Base-by-base conservation (phyloP, 2,329 filamentous ascomycete genomes). In the Byssoonygena ceratinophila region DNA sequence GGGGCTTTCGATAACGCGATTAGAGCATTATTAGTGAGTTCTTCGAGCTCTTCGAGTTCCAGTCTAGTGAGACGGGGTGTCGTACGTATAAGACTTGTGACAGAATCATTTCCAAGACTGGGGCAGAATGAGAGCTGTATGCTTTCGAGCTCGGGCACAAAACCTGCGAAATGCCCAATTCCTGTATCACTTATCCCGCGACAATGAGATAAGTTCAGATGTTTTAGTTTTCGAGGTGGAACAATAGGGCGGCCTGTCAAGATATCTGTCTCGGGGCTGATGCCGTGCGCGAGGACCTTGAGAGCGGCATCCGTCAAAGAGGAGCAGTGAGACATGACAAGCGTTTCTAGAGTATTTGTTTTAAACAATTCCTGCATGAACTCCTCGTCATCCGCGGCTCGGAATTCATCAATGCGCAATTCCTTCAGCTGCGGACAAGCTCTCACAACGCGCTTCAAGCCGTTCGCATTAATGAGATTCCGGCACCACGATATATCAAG, bases 401-500 rank as follows among this genome's bases (percentile, higher is more conserved):
- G 77, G 23, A 95, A 78, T 67, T 95, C 89, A 44, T 87, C 84
- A 8, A 85, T 88, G 54, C 88, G 80, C 27, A 98, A 73, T 60
- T 97, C 90, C 51, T 75, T 84, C 51, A 98, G 71, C 50, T 76
- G 82, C 0, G 77, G 74, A 63, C 92, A 97, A 1, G 78, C 78
- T 55, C 84, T 75, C 0, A 96, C 72, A 1, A 98, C 77, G 48
- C 78, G 78, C 57, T 77, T 80, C 51, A 97, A 72, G 3, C 89
- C 90, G 11, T 79, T 74, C 7, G 87, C 84, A 62, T 92, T 84
- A 32, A 40, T 36, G 64, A 96, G 81, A 55, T 88, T 84, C 59
- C 82, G 83, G 71, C 92, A 98, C 88, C 91, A 97, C 0, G 89
- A 94, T 18, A 97, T 80, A 61, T 96, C 94, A 58, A 97, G 77